Evolutionary conservation across 2,329 filamentous ascomycete species (phyloP).

Genomic region (Davidsoniella neocaledoniae): DNA sequence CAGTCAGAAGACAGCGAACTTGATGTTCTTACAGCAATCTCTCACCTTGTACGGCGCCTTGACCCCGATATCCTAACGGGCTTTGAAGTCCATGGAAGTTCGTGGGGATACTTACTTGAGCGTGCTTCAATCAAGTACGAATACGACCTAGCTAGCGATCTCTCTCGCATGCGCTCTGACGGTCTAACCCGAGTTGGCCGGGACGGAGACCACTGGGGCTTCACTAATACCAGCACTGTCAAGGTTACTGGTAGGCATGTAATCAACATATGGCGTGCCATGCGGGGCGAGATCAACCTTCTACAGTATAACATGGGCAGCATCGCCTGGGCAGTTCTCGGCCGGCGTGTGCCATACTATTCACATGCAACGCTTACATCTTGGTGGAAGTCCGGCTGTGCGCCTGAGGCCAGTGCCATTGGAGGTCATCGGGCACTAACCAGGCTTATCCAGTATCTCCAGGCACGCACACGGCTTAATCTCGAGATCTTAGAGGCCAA

Average conservation of each 20-base stretch:
- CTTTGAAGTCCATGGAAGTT: conserved; percentile 83
- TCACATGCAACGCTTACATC: conserved; percentile 58
- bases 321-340: conserved; percentile 78
- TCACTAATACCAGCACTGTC: conserved; percentile 83
- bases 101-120: conserved; percentile 93
- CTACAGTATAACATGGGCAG: conserved; percentile 95
- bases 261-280: conserved; percentile 94
- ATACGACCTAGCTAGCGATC: conserved; percentile 76
- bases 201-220: conserved; percentile 80
- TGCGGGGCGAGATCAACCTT: conserved; percentile 81
- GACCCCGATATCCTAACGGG: conserved; percentile 91
- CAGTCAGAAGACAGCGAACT: conserved; percentile 64
- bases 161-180: conserved; percentile 22
- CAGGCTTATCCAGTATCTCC: conserved; percentile 64
- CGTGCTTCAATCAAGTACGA: conserved; percentile 74
- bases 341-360: conserved; percentile 78
- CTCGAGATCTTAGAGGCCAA: conserved; percentile 85
- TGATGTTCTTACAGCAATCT: conserved; percentile 68
- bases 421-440: conserved; percentile 25
- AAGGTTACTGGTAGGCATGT: conserved; percentile 86
- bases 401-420: not conserved
- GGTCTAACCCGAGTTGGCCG: conserved; percentile 50
- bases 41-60: conserved; percentile 65
- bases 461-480: conserved; percentile 59
- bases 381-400: conserved; percentile 44